These are phyloP conservation scores for Coemansia sp. DNA, from an alignment of 192 early-diverging fungal species.

Conservation along the genomic window DNA sequence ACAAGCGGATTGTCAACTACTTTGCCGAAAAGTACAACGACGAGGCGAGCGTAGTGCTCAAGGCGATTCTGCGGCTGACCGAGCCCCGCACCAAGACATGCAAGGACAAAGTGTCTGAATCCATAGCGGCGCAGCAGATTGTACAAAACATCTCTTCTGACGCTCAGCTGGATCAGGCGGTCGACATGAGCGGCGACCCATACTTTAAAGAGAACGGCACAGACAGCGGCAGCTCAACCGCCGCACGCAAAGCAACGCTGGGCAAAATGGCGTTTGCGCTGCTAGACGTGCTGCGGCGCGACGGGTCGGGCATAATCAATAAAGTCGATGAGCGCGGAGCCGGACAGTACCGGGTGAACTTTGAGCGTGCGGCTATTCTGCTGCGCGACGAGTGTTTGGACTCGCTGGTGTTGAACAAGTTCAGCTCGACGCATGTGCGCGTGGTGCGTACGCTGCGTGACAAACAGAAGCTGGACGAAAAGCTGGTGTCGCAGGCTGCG, in stretches of 20 bases:
- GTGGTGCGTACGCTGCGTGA: constrained; percentile 65
- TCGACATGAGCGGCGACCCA: constrained; percentile 44
- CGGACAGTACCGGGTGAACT: constrained; percentile 61
- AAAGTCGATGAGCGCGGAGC: constrained; percentile 58
- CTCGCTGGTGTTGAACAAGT: constrained; percentile 57
- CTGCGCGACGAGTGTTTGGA: constrained; percentile 60
- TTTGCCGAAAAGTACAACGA: constrained; percentile 61
- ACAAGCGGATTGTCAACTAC: constrained; percentile 61
- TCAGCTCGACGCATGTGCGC: constrained; percentile 59
- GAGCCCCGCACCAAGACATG: constrained; percentile 59
- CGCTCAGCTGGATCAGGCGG: constrained; percentile 23
- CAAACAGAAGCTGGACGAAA: constrained; percentile 76
- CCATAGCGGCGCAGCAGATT: constrained; percentile 55
- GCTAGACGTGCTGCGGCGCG: constrained; percentile 58
- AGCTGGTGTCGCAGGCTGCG: constrained; percentile 59
- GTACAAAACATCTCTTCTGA: constrained; percentile 49
- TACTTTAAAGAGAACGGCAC: constrained; percentile 23
- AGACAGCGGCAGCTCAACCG: constrained; percentile 3
- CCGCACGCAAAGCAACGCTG: constrained; percentile 7
- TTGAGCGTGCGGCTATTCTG: constrained; percentile 53
- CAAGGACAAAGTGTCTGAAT: constrained; percentile 51
- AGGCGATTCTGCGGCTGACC: constrained; percentile 56
- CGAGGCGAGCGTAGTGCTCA: constrained; percentile 60
- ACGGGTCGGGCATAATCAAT: constrained; percentile 55
- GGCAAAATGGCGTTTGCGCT: constrained; percentile 56